Evolutionary conservation across 192 early-diverging fungal genomes (phyloP).

Genomic region (Coemansia sp.): DNA sequence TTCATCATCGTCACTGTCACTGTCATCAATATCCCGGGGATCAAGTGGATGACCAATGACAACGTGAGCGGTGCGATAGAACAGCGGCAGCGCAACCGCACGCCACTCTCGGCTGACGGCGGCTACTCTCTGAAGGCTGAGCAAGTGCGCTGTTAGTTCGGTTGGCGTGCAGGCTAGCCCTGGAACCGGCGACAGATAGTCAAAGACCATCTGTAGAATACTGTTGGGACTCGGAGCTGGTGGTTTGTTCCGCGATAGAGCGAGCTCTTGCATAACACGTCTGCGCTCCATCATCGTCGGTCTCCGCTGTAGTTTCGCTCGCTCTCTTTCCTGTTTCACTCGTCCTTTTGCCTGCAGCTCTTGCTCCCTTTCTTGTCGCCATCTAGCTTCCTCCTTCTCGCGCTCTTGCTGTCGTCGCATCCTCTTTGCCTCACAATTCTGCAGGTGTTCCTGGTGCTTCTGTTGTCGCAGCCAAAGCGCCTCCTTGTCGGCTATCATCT

Average conservation of each 20-base stretch:
- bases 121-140: background rate
- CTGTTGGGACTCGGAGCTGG: background rate
- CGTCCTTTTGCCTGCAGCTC: no score
- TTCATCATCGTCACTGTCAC: no score
- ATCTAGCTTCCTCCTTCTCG: background rate
- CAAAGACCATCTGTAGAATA: background rate
- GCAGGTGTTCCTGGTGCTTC: background rate
- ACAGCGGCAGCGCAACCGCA: background rate
- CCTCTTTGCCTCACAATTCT: background rate
- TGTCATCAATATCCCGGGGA: background rate
- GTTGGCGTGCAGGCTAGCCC: background rate
- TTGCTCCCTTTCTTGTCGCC: background rate
- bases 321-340: background rate
- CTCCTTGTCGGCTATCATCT: background rate
- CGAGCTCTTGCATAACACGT: background rate
- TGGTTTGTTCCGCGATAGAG: background rate
- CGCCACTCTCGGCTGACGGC: constrained; percentile 18
- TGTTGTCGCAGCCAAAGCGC: background rate
- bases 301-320: background rate
- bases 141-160: background rate
- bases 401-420: background rate
- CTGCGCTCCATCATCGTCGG: background rate
- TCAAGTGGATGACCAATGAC: background rate
- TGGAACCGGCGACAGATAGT: background rate
- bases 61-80: constrained; percentile 4